Conservation (phyloP, 352 stramenopile species). For the Elongisporangium undulatum region DNA sequence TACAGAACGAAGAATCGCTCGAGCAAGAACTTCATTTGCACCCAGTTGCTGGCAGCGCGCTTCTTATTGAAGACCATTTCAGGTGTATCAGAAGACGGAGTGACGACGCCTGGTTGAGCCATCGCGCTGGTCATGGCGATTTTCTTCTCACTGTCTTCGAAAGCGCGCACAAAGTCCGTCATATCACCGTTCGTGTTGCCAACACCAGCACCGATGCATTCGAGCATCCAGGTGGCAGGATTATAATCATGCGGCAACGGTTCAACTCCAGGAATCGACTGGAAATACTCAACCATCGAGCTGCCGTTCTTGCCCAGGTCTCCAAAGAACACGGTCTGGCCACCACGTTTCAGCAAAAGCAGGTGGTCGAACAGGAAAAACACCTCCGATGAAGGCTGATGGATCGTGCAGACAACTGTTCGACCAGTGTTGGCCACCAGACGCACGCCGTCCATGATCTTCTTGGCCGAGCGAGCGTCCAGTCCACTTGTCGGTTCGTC, state of each 20-base stretch:
- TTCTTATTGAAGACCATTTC: slow-evolving; percentile 37
- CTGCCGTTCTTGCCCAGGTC: slow-evolving; percentile 44
- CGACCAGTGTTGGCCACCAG: no score
- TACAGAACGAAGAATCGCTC: slow-evolving; percentile 38
- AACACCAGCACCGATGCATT: slow-evolving; percentile 31
- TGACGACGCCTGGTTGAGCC: slow-evolving; percentile 23
- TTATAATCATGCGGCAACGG: slow-evolving; percentile 43
- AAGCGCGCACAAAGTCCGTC: slow-evolving; percentile 23
- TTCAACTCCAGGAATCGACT: slow-evolving; percentile 39
- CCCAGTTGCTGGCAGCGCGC: slow-evolving; percentile 13
- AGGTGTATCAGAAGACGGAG: slow-evolving; percentile 16
- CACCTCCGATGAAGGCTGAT: no score
- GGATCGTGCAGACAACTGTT: no score
- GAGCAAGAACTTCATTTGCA: slow-evolving; percentile 24
- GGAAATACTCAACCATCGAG: slow-evolving; percentile 67
- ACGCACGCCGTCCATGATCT: no score
- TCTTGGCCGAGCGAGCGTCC: slow-evolving; percentile 37
- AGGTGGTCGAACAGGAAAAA: slow-evolving; percentile 70
- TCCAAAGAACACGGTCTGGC: slow-evolving; percentile 54
- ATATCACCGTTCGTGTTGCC: slow-evolving; percentile 11
- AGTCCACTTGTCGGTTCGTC: slow-evolving; percentile 48
- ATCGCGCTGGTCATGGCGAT: slow-evolving; percentile 21
- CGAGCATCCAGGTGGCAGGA: slow-evolving; percentile 35
- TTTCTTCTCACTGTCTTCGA: slow-evolving; percentile 23
- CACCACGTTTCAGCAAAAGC: slow-evolving; percentile 74